phyloP scores from a whole-genome alignment of 2,329 filamentous ascomycete species.

The Sporothrix dimorphospora region DNA sequence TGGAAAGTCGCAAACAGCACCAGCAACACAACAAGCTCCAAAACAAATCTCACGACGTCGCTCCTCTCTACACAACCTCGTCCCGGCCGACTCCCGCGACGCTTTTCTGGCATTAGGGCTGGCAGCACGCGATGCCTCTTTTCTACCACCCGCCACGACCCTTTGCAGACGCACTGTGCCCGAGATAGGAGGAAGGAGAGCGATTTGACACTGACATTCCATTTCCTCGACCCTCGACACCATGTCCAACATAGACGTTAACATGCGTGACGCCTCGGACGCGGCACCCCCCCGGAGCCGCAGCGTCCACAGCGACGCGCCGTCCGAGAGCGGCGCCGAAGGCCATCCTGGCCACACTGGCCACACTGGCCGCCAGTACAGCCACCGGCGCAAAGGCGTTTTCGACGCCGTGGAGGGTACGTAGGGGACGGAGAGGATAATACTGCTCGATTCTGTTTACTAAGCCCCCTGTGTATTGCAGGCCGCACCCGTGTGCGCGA shows the following conservation, averaged over 20 bases:
- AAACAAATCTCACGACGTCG: no score
- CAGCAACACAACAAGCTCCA: neutral
- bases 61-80: neutral
- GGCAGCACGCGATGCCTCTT: conserved; percentile 19
- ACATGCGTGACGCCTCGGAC: neutral
- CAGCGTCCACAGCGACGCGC: conserved; percentile 9
- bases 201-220: neutral
- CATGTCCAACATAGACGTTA: neutral
- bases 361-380: neutral
- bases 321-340: neutral
- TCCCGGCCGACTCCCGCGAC: neutral
- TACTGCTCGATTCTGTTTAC: neutral
- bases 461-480: conserved; percentile 31
- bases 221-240: neutral
- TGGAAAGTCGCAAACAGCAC: neutral
- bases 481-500: conserved; percentile 39
- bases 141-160: neutral
- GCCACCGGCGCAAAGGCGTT: conserved; percentile 54
- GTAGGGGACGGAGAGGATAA: neutral
- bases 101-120: neutral
- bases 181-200: conserved; percentile 14
- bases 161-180: conserved; percentile 26
- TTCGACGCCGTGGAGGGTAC: conserved; percentile 75
- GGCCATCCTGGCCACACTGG: neutral
- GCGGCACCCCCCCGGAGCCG: neutral